A percentile compares a stretch with the other conserved stretches of the same genome.
Conservation (phyloP, 2,329 filamentous ascomycete species). For the Hortaea werneckii region DNA sequence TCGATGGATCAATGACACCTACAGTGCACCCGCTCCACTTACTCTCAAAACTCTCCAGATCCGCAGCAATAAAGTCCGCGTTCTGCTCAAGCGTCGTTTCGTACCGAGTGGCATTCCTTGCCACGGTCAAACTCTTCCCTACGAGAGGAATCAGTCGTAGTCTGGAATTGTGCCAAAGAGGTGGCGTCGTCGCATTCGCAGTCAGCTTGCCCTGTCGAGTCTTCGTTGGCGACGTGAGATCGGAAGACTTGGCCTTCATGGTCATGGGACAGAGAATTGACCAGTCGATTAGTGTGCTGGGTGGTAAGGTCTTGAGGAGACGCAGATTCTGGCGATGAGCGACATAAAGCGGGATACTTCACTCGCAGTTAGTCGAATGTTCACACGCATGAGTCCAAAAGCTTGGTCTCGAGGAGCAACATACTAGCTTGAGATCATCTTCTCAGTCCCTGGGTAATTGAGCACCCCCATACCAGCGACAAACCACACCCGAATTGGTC, state of each 20-base stretch:
- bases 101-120: conserved; percentile 25
- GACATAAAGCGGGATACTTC: conserved; percentile 27
- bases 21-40: conserved; percentile 27
- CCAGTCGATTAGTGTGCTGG: conserved; percentile 24
- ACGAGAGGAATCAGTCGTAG: conserved; percentile 24
- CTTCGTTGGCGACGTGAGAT: conserved; percentile 22
- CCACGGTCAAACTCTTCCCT: conserved; percentile 21
- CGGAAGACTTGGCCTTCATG: conserved; percentile 27
- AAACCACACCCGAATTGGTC: conserved; percentile 31
- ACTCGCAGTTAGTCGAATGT: no score
- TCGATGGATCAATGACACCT: conserved; percentile 24
- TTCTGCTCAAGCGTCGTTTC: conserved; percentile 31
- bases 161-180: conserved; percentile 27
- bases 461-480: conserved; percentile 27
- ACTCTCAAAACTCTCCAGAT: conserved; percentile 25
- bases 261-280: conserved; percentile 29
- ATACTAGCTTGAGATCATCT: conserved; percentile 27
- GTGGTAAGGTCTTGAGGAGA: conserved; percentile 21
- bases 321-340: conserved; percentile 26
- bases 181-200: conserved; percentile 22
- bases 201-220: conserved; percentile 16
- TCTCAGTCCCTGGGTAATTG: conserved; percentile 26
- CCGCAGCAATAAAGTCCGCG: conserved; percentile 34
- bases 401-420: conserved; percentile 5
- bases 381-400: no score